phyloP scores from a whole-genome alignment of 2,329 filamentous ascomycete genomes.

The Epichloe gansuensis region DNA sequence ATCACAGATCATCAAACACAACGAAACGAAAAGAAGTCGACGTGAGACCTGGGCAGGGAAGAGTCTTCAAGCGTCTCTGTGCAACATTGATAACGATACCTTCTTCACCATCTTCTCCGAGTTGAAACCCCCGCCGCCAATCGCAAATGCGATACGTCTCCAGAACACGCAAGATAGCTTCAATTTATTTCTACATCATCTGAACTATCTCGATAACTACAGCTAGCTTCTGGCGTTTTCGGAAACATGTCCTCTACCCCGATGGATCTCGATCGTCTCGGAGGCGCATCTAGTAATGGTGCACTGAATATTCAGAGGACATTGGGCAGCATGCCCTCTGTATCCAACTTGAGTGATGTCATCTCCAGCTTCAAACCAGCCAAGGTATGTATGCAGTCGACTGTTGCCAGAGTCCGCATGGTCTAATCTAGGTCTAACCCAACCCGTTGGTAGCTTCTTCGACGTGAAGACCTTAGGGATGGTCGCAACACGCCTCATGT shows the following conservation, averaged over 20 bases:
- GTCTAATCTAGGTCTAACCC: neutral
- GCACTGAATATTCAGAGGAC: slow-evolving; percentile 39
- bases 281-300: slow-evolving; percentile 27
- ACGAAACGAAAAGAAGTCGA: too few species aligned
- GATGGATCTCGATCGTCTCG: slow-evolving; percentile 42
- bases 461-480: slow-evolving; percentile 42
- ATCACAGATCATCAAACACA: too few species aligned
- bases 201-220: too few species aligned
- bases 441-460: slow-evolving; percentile 33
- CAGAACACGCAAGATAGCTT: neutral
- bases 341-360: slow-evolving; percentile 63
- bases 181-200: neutral
- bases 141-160: neutral
- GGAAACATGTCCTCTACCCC: slow-evolving; percentile 36
- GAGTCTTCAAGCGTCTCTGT: neutral
- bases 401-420: neutral
- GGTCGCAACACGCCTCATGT: slow-evolving; percentile 47
- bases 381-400: slow-evolving; percentile 41
- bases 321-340: slow-evolving; percentile 29
- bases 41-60: too few species aligned
- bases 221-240: neutral
- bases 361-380: slow-evolving; percentile 67
- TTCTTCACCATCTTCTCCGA: neutral
- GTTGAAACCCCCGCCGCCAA: neutral
- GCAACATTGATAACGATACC: neutral